Conservation (phyloP, 1,139 yeast genomes). For the Hanseniaspora sp. region DNA sequence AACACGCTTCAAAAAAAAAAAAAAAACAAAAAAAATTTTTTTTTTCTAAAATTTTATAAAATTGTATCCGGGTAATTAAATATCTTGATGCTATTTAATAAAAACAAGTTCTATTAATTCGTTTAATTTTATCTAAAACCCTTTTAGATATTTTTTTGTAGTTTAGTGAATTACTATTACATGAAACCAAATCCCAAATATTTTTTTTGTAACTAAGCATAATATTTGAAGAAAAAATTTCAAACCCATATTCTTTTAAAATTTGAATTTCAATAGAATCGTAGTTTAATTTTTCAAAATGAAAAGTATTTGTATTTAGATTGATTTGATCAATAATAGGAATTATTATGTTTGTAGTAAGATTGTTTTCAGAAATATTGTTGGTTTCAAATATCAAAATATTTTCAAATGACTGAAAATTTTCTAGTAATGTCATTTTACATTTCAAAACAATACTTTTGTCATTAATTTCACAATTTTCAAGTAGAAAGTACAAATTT, state of each 20-base stretch:
- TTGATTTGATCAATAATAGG: not conserved
- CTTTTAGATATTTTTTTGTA: not conserved
- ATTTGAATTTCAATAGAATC: not conserved
- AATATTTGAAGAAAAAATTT: not conserved
- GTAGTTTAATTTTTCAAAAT: not conserved
- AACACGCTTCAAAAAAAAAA: too few species aligned
- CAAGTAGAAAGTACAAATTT: slow-evolving; percentile 1
- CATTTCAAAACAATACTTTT: not conserved
- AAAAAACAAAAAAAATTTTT: too few species aligned
- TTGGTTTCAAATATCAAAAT: not conserved
- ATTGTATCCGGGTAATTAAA: too few species aligned
- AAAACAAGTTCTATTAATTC: not conserved
- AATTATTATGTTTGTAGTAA: too few species aligned
- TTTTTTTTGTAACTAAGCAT: not conserved
- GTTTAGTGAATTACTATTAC: too few species aligned
- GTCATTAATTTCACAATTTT: not conserved
- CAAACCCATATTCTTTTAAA: not conserved
- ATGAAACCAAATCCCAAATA: not conserved
- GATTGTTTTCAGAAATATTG: too few species aligned
- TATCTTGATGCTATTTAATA: not conserved
- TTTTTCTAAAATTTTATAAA: too few species aligned
- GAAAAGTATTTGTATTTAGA: not conserved
- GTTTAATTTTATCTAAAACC: not conserved
- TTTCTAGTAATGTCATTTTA: not conserved
- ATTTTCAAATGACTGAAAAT: not conserved